Conservation (phyloP, 2,329 filamentous ascomycete species). For the Geosmithia putterillii region DNA sequence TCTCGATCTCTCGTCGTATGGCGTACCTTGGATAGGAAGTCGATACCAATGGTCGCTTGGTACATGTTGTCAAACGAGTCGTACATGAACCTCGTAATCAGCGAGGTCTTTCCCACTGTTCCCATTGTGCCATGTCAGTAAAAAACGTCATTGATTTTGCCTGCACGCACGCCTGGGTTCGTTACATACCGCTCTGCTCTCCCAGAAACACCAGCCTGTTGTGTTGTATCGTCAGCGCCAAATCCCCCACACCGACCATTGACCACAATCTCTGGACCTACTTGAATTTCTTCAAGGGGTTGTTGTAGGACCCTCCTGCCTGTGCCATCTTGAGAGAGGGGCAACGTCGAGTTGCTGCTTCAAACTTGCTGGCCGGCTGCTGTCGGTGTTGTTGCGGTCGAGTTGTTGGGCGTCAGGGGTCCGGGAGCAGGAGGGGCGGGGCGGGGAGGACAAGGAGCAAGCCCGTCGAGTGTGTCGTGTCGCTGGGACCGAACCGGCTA, state of each 20-base stretch:
- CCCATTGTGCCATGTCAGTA: background rate
- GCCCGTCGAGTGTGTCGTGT: no score
- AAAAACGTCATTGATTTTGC: background rate
- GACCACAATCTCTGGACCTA: constrained; percentile 25
- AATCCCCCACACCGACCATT: background rate
- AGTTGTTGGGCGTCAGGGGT: background rate
- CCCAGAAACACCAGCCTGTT: constrained; percentile 87
- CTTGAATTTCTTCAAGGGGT: constrained; percentile 99
- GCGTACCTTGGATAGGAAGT: constrained; percentile 93
- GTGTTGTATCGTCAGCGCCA: background rate
- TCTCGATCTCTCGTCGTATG: no score
- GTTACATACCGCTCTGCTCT: constrained; percentile 83
- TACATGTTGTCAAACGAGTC: constrained; percentile 99
- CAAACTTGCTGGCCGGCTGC: constrained; percentile 3
- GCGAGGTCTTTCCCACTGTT: constrained; percentile 90
- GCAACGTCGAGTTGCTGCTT: background rate
- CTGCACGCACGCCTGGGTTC: background rate
- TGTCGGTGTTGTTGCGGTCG: background rate
- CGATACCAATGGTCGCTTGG: constrained; percentile 97
- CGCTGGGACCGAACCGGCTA: no score
- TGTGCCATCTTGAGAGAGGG: constrained; percentile 58
- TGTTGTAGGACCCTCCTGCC: constrained; percentile 80
- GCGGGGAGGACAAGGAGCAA: no score
- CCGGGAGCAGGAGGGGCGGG: no score
- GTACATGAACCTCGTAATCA: constrained; percentile 99